Evolutionary conservation across 352 stramenopile species (phyloP), one percentile per base, ranked within the genome.

Genomic region (Phytophthora nicotianae): DNA sequence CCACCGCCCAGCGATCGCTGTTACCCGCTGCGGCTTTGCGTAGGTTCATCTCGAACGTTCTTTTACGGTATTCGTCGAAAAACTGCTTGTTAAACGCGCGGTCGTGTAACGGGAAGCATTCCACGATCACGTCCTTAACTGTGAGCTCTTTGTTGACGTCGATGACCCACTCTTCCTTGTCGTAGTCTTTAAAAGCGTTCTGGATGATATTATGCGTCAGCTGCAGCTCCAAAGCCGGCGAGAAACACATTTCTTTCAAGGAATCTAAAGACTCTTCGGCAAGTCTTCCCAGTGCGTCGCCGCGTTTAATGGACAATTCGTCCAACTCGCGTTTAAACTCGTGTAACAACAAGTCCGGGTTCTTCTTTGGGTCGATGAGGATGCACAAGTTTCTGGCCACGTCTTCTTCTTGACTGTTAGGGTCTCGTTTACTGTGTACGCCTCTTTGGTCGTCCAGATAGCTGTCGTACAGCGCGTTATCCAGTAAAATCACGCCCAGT

Each of bases 251-350:
- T 23, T 89, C 76, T 29, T 87, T 89, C 24, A 93, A 71, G 35
- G 85, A 85, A 33, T 94, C 82, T 8, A 93, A 71, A 9, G 79
- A 90, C 49, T 93, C 86, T 45, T 96, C 87, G 0, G 81, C 85
- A 35, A 96, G 66, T 33, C 83, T 74, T 1, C 68, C 77, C 16
- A 89, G 81, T 20, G 81, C 63, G 14, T 89, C 68, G 13, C 85
- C 87, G n/a, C 88, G 79, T 37, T 89, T 85, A 50, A 96, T 92
- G 32, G 85, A 74, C 38, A 93, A 59, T 63, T 96, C 87, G 52
- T 96, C 87, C 74, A 94, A 77, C 48, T 96, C 87, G 13, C 87
- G 83, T 56, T 96, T 96, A 59, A 96, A 96, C 57, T 96, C 87
- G 51, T 96, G 84, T 19, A 93, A 50, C 6, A 96, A 58, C 42